phyloP scores from a whole-genome alignment of 768 basidiomycete species.

The Rhodotorula graminis region DNA sequence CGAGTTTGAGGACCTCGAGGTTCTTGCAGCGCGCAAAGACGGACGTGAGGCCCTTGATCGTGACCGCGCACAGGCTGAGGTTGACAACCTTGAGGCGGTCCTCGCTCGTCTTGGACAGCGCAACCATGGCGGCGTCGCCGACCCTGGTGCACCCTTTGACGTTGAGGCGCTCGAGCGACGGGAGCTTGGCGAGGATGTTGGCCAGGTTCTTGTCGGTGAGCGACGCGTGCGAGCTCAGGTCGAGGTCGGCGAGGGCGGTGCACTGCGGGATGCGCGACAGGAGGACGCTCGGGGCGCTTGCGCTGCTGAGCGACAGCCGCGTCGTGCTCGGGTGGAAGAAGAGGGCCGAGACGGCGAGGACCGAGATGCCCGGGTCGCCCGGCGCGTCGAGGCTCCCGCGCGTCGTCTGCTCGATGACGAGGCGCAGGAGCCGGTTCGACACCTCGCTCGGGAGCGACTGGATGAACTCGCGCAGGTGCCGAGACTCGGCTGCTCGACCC shows the following conservation, averaged over 20 bases:
- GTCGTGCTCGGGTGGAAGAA: conserved; percentile 30
- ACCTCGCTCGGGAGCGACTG: conserved; percentile 13
- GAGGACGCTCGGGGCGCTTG: conserved; percentile 25
- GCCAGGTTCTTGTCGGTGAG: conserved; percentile 29
- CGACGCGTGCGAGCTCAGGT: conserved; percentile 18
- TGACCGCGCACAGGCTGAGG: conserved; percentile 38
- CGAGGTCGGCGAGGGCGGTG: conserved; percentile 28
- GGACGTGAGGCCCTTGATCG: conserved; percentile 26
- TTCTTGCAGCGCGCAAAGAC: conserved; percentile 29
- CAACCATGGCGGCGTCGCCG: conserved; percentile 36
- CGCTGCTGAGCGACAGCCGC: conserved; percentile 13
- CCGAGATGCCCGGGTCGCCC: conserved; percentile 11
- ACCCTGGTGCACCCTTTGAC: conserved; percentile 37
- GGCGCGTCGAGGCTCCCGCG: background rate
- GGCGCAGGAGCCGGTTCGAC: conserved; percentile 12
- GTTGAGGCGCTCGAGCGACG: conserved; percentile 29
- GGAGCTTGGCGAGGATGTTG: conserved; percentile 28
- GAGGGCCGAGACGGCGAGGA: conserved; percentile 22
- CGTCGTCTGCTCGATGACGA: conserved; percentile 15
- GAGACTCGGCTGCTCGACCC: background rate
- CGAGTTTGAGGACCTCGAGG: conserved; percentile 40
- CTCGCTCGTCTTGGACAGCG: conserved; percentile 24
- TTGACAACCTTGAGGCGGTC: conserved; percentile 22
- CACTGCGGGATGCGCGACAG: conserved; percentile 32
- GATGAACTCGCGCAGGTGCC: background rate